Conservation (phyloP, 1,284 basidiomycete genomes). For the Sutorius eximius region DNA sequence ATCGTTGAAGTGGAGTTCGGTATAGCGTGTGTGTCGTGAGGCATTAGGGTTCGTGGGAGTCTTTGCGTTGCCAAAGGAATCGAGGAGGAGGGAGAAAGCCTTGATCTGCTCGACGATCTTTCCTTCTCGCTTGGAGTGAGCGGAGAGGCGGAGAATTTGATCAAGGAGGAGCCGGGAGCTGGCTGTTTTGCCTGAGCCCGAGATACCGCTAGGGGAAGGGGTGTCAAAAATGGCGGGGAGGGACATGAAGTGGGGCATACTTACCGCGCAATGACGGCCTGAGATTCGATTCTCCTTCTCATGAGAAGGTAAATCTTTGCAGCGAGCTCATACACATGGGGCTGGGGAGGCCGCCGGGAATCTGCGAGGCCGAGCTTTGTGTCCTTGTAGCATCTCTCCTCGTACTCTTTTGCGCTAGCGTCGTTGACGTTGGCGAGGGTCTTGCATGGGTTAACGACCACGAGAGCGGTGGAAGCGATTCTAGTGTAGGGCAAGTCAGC, state of each 20-base stretch:
- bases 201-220: conserved; percentile 66
- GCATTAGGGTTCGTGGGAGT: conserved; percentile 88
- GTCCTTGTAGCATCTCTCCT: conserved; percentile 77
- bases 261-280: conserved; percentile 83
- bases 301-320: conserved; percentile 82
- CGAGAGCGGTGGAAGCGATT: conserved; percentile 68
- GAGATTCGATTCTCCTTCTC: conserved; percentile 75
- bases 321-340: conserved; percentile 88
- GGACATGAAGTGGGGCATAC: conserved; percentile 45
- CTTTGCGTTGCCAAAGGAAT: conserved; percentile 90
- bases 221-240: conserved; percentile 14
- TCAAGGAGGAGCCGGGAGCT: conserved; percentile 73
- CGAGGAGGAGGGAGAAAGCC: conserved; percentile 73
- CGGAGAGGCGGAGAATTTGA: conserved; percentile 81
- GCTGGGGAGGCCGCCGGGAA: conserved; percentile 65
- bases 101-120: conserved; percentile 81
- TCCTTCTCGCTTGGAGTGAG: conserved; percentile 74
- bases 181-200: conserved; percentile 85
- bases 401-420: conserved; percentile 79
- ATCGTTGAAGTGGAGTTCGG: conserved; percentile 88
- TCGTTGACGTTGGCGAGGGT: conserved; percentile 81
- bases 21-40: conserved; percentile 83
- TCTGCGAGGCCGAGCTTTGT: conserved; percentile 64
- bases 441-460: conserved; percentile 88
- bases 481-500: conserved; percentile 83